phyloP scores from a whole-genome alignment of 2,329 filamentous ascomycete genomes.

The Sphaceloma murrayae region DNA sequence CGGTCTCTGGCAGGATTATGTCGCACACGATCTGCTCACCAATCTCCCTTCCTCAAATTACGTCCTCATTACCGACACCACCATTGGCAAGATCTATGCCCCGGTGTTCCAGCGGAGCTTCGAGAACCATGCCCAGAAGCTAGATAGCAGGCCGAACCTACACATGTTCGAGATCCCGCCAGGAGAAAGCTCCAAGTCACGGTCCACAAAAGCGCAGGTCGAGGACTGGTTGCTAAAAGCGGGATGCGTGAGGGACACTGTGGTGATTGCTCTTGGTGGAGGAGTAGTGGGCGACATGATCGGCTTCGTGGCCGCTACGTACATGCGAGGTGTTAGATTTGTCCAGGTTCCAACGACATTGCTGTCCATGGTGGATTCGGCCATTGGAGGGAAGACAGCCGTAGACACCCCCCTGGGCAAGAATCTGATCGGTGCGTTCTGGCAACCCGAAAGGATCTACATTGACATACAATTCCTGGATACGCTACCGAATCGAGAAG shows the following conservation, averaged over 20 bases:
- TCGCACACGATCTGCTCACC: conserved; percentile 68
- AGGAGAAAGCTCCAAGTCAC: conserved; percentile 86
- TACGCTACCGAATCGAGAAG: conserved; percentile 79
- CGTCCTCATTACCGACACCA: conserved; percentile 92
- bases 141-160: conserved; percentile 51
- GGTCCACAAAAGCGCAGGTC: conserved; percentile 87
- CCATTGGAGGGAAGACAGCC: conserved; percentile 95
- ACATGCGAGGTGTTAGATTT: conserved; percentile 94
- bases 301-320: conserved; percentile 92
- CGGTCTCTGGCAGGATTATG: conserved; percentile 74
- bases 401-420: conserved; percentile 95
- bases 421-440: conserved; percentile 91
- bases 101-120: conserved; percentile 65
- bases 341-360: conserved; percentile 94
- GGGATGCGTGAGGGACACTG: conserved; percentile 87
- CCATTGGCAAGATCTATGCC: conserved; percentile 71
- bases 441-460: conserved; percentile 90
- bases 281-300: conserved; percentile 98
- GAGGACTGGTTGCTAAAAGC: conserved; percentile 95
- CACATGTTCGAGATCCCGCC: conserved; percentile 80
- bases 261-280: conserved; percentile 87
- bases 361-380: conserved; percentile 95
- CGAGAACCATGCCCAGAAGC: conserved; percentile 32
- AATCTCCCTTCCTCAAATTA: conserved; percentile 81
- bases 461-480: conserved; percentile 89